phyloP scores from a whole-genome alignment of 257 asterid genomes.

The Galeopsis tetrahit region DNA sequence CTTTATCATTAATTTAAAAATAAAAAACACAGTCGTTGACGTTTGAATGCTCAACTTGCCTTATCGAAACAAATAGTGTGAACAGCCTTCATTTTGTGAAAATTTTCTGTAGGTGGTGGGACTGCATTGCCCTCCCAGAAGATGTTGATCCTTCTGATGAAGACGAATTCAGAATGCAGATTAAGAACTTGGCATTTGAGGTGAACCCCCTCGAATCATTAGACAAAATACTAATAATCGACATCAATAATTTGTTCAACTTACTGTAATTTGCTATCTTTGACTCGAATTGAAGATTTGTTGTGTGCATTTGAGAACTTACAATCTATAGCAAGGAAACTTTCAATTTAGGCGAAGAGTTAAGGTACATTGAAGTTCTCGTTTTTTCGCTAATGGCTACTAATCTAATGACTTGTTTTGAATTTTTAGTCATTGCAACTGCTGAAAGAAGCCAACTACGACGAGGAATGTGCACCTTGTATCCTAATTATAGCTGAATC shows the following conservation, averaged over 20 bases:
- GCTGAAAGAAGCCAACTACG: slow-evolving; percentile 83
- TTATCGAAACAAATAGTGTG: slow-evolving; percentile 1
- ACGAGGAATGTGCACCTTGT: slow-evolving; percentile 80
- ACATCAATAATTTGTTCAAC: background rate
- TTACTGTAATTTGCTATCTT: background rate
- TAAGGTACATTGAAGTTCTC: background rate
- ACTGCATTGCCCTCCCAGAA: slow-evolving; percentile 81
- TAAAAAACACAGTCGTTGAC: background rate
- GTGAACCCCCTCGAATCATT: slow-evolving; percentile 47
- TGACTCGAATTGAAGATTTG: background rate
- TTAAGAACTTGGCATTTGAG: slow-evolving; percentile 84
- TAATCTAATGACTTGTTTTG: slow-evolving; percentile 36
- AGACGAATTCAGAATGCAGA: slow-evolving; percentile 67
- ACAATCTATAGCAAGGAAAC: background rate
- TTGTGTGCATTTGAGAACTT: slow-evolving; percentile 9
- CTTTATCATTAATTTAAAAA: background rate
- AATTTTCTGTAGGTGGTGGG: slow-evolving; percentile 87
- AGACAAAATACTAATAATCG: background rate
- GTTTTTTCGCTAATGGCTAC: slow-evolving; percentile 10
- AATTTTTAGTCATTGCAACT: slow-evolving; percentile 80
- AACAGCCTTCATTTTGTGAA: slow-evolving; percentile 19
- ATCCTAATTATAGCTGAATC: slow-evolving; percentile 59
- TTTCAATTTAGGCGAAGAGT: too few relatives aligned
- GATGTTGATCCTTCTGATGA: slow-evolving; percentile 74
- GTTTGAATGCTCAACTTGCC: slow-evolving; percentile 5